Conservation (phyloP, 2,329 filamentous ascomycete species). For the Penicillium sumatraense region DNA sequence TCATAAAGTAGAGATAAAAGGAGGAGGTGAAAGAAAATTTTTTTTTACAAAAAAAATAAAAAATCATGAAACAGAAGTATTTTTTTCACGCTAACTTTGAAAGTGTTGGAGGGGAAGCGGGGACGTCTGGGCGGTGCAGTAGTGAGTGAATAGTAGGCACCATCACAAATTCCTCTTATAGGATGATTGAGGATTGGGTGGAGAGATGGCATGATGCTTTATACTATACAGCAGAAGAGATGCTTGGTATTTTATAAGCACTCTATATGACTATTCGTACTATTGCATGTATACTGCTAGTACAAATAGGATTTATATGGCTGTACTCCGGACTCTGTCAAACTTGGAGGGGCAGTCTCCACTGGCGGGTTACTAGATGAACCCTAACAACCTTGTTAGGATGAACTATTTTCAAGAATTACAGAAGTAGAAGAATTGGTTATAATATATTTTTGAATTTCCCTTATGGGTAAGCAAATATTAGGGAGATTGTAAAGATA, state of each 20-base stretch:
- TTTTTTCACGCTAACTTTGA: conserved; percentile 24
- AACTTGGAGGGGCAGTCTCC: neutral
- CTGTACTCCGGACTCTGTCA: too few species aligned
- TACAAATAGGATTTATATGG: too few species aligned
- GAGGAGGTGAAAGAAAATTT: neutral
- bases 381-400: neutral
- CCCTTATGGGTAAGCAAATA: conserved; percentile 23
- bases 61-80: conserved; percentile 7
- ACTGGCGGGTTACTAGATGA: neutral
- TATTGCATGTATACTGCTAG: neutral
- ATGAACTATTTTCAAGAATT: neutral
- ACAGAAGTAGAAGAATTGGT: neutral
- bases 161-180: too few species aligned
- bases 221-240: neutral
- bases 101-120: conserved; percentile 20
- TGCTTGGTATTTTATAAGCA: neutral
- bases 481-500: conserved; percentile 15
- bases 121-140: conserved; percentile 21
- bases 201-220: neutral
- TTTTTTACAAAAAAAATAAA: neutral
- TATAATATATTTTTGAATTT: conserved; percentile 9
- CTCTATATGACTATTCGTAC: neutral
- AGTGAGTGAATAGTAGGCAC: conserved; percentile 4
- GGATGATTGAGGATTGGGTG: neutral
- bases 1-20: neutral